Evolutionary conservation across 352 stramenopile species (phyloP).

Genomic region (Pythium myriotylum): DNA sequence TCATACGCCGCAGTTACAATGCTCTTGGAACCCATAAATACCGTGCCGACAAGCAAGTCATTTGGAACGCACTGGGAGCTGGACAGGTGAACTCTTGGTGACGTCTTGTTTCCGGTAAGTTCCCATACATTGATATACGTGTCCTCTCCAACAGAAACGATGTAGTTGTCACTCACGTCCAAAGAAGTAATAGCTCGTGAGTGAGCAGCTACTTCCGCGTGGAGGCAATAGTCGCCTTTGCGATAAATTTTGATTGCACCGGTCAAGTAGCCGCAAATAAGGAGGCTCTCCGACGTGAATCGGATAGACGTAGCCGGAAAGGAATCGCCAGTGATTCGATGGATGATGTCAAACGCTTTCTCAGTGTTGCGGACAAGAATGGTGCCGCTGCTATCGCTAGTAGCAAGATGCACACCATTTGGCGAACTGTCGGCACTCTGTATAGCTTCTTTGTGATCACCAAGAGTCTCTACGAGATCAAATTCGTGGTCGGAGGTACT

Average conservation of each 20-base stretch:
- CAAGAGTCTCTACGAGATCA: conserved; percentile 60
- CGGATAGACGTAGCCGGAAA: conserved; percentile 56
- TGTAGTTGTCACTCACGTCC: conserved; percentile 47
- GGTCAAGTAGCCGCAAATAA: conserved; percentile 63
- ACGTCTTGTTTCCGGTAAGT: conserved; percentile 28
- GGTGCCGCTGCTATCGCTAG: conserved; percentile 57
- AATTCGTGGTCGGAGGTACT: conserved; percentile 47
- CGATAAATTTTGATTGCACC: conserved; percentile 61
- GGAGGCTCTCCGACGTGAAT: conserved; percentile 57
- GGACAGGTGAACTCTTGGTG: conserved; percentile 43
- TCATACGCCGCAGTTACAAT: conserved; percentile 70
- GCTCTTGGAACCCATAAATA: conserved; percentile 47
- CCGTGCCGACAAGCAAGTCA: conserved; percentile 64
- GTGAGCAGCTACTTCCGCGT: conserved; percentile 70
- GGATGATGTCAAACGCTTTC: conserved; percentile 62
- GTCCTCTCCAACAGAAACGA: conserved; percentile 74
- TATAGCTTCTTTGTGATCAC: conserved; percentile 56
- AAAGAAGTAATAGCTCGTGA: conserved; percentile 70
- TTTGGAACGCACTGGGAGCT: conserved; percentile 69
- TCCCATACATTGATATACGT: conserved; percentile 85
- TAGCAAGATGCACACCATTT: conserved; percentile 46
- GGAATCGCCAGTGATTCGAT: conserved; percentile 48
- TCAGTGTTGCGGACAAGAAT: conserved; percentile 60
- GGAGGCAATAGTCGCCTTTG: conserved; percentile 47
- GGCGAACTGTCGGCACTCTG: conserved; percentile 55